These are phyloP conservation scores for Wickerhamomyces chambardii DNA, from an alignment of 805 yeast species.

Conservation along the genomic window DNA sequence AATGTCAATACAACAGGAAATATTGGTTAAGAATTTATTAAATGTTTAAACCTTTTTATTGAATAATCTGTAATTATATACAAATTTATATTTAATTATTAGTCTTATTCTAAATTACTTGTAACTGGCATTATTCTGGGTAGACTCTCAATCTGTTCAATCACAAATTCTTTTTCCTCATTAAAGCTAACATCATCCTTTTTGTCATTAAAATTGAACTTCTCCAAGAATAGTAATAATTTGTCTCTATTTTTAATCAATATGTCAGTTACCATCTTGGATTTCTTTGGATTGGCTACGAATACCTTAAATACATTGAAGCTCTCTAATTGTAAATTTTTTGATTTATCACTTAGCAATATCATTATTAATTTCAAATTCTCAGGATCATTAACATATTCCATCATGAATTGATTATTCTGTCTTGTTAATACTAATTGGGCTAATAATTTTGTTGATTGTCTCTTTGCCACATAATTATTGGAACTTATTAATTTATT, in stretches of 20 bases:
- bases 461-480: slow-evolving; percentile 90
- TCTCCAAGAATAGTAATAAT: slow-evolving; percentile 57
- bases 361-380: slow-evolving; percentile 85
- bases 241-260: slow-evolving; percentile 77
- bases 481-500: slow-evolving; percentile 66
- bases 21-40: too few species aligned
- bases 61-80: too few species aligned
- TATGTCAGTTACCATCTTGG: slow-evolving; percentile 72
- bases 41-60: too few species aligned
- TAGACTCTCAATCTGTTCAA: slow-evolving; percentile 61
- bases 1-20: too few species aligned
- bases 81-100: too few species aligned
- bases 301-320: slow-evolving; percentile 91
- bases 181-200: slow-evolving; percentile 57
- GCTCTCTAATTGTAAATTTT: slow-evolving; percentile 82
- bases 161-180: slow-evolving; percentile 76
- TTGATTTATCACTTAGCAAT: slow-evolving; percentile 78
- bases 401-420: slow-evolving; percentile 64
- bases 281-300: slow-evolving; percentile 92
- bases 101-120: slow-evolving; percentile 1
- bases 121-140: slow-evolving; percentile 44
- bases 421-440: slow-evolving; percentile 63
- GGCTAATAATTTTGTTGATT: slow-evolving; percentile 69
- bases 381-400: slow-evolving; percentile 72
- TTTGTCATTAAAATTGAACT: slow-evolving; percentile 49